Conservation (phyloP, 2,329 filamentous ascomycete genomes). For the Pseudonectria buxi region DNA sequence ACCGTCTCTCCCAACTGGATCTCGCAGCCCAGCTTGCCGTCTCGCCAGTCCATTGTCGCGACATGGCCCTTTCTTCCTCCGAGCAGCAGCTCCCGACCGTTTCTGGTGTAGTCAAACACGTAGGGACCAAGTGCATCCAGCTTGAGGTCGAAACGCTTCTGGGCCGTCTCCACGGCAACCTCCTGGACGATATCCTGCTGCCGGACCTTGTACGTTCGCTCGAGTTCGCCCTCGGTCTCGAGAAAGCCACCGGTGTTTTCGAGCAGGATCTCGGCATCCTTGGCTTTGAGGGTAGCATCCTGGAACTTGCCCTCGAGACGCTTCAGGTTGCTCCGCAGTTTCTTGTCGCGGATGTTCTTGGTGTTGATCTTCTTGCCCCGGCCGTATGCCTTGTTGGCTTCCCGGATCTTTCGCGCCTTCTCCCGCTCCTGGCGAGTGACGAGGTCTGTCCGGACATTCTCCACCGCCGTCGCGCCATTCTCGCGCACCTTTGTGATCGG, state of each 20-base stretch:
- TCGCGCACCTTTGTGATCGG: conserved; percentile 32
- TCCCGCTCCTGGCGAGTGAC: conserved; percentile 44
- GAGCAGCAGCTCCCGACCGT: conserved; percentile 77
- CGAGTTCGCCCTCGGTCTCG: conserved; percentile 80
- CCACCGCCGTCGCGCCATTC: conserved; percentile 48
- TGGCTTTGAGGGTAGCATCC: conserved; percentile 73
- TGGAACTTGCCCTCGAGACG: conserved; percentile 76
- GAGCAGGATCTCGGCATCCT: conserved; percentile 90
- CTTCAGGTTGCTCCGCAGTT: conserved; percentile 73
- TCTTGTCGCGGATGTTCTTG: conserved; percentile 77
- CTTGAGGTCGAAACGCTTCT: conserved; percentile 88
- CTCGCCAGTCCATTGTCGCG: conserved; percentile 93
- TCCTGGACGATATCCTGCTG: conserved; percentile 76
- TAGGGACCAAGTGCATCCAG: conserved; percentile 82
- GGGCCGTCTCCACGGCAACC: conserved; percentile 75
- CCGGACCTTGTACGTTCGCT: conserved; percentile 85
- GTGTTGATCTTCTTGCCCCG: conserved; percentile 70
- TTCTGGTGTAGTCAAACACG: conserved; percentile 79
- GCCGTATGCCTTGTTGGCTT: conserved; percentile 73
- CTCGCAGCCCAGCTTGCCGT: conserved; percentile 85
- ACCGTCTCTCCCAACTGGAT: conserved; percentile 86
- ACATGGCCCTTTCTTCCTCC: conserved; percentile 90
- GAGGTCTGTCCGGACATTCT: conserved; percentile 45
- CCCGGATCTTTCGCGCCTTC: conserved; percentile 45
- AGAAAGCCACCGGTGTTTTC: conserved; percentile 83